Conservation (phyloP, 2,329 filamentous ascomycete genomes). For the Phoma sp. region DNA sequence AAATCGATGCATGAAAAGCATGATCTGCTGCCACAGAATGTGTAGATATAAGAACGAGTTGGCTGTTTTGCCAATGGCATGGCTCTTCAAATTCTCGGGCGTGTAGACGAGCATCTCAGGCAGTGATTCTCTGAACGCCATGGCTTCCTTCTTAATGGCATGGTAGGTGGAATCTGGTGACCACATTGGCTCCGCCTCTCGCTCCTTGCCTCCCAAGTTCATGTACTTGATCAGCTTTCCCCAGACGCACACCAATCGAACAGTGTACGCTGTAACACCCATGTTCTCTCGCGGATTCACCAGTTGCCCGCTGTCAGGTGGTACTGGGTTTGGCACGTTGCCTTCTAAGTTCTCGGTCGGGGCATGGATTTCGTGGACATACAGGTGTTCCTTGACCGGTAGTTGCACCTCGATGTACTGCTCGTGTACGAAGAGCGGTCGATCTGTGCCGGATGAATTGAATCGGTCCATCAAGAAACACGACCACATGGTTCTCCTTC, state of each 20-base stretch:
- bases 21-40: constrained; percentile 86
- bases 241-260: constrained; percentile 86
- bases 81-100: constrained; percentile 80
- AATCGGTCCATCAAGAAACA: constrained; percentile 98
- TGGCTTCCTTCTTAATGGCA: constrained; percentile 72
- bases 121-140: constrained; percentile 72
- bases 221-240: constrained; percentile 88
- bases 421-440: constrained; percentile 89
- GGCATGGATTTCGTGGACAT: constrained; percentile 88
- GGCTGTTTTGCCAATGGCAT: constrained; percentile 82
- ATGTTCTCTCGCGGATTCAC: constrained; percentile 80
- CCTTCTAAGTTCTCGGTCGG: constrained; percentile 85
- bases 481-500: constrained; percentile 95
- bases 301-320: constrained; percentile 69
- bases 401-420: constrained; percentile 88
- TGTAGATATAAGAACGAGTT: constrained; percentile 95
- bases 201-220: constrained; percentile 85
- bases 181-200: constrained; percentile 82
- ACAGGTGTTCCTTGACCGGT: constrained; percentile 88
- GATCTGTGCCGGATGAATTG: constrained; percentile 92
- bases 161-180: constrained; percentile 78
- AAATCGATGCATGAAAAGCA: constrained; percentile 88
- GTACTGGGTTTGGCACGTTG: constrained; percentile 67
- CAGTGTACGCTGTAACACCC: constrained; percentile 91
- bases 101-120: constrained; percentile 78